Conservation (phyloP, 306 rosid genomes). For the Fragaria iinumae region DNA sequence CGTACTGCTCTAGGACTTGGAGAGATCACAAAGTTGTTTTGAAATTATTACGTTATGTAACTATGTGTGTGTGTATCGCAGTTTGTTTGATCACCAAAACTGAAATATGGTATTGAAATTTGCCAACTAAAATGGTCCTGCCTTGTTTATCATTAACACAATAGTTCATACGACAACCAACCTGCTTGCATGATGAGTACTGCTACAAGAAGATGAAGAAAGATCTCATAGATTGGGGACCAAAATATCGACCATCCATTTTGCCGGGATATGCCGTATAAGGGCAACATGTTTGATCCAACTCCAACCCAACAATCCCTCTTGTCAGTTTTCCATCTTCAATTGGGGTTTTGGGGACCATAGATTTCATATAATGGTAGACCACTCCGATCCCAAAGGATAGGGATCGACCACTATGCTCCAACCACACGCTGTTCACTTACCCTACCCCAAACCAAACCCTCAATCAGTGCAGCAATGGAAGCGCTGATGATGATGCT, state of each 20-base stretch:
- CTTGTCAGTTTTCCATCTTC: conserved; percentile 33
- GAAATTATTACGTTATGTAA: too few species aligned
- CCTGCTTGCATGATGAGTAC: background rate
- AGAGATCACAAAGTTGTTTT: conserved; percentile 4
- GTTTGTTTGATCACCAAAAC: conserved; percentile 2
- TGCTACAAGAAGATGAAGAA: conserved; percentile 10
- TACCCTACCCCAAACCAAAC: conserved; percentile 16
- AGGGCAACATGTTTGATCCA: conserved; percentile 31
- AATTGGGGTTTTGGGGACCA: conserved; percentile 41
- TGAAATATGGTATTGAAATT: conserved; percentile 1
- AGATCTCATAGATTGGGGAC: conserved; percentile 20
- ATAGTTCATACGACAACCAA: background rate
- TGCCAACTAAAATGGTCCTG: conserved; percentile 18
- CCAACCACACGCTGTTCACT: conserved; percentile 35
- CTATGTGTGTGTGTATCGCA: too few species aligned
- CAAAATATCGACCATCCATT: conserved; percentile 18
- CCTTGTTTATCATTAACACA: background rate
- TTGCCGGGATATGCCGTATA: conserved; percentile 30
- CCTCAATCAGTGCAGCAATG: conserved; percentile 15
- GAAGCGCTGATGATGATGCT: background rate
- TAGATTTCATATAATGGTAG: conserved; percentile 30
- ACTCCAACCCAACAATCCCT: conserved; percentile 24
- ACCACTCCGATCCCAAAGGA: conserved; percentile 29
- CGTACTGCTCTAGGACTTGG: conserved; percentile 7
- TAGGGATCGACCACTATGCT: conserved; percentile 27